A percentile compares a stretch with the other conserved stretches of the same genome.
phyloP scores from a whole-genome alignment of 1,139 yeast species.

The Kazachstania sp. region DNA sequence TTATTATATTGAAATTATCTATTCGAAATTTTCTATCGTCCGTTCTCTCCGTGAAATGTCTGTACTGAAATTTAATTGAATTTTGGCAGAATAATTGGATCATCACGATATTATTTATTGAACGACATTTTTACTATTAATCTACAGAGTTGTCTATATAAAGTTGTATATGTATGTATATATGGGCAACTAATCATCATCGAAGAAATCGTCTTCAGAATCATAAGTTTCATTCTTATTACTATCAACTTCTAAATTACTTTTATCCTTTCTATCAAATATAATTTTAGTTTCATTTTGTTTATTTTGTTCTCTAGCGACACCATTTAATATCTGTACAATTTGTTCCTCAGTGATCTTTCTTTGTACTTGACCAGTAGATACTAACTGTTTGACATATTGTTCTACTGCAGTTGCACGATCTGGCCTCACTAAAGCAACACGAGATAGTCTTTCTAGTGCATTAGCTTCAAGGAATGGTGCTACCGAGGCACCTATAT shows the following conservation, averaged over 20 bases:
- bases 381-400: constrained; percentile 62
- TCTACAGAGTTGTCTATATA: too few relatives aligned
- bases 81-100: too few relatives aligned
- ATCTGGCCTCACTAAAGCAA: constrained; percentile 82
- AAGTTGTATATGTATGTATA: background rate
- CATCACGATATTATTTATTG: too few relatives aligned
- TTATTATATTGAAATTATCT: too few relatives aligned
- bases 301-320: constrained; percentile 69
- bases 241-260: constrained; percentile 25
- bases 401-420: constrained; percentile 88
- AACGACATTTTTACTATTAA: too few relatives aligned
- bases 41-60: too few relatives aligned
- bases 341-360: constrained; percentile 73
- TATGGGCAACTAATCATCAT: constrained; percentile 16
- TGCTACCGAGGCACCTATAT: constrained; percentile 37
- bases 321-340: constrained; percentile 72
- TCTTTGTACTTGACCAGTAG: constrained; percentile 65
- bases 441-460: constrained; percentile 78
- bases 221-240: constrained; percentile 22
- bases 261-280: constrained; percentile 38
- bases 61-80: too few relatives aligned
- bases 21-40: background rate
- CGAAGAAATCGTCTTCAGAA: constrained; percentile 37
- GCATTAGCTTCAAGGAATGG: constrained; percentile 76
- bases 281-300: constrained; percentile 55